phyloP scores from a whole-genome alignment of 2,329 filamentous ascomycete species.

The Coleophoma cylindrospora region DNA sequence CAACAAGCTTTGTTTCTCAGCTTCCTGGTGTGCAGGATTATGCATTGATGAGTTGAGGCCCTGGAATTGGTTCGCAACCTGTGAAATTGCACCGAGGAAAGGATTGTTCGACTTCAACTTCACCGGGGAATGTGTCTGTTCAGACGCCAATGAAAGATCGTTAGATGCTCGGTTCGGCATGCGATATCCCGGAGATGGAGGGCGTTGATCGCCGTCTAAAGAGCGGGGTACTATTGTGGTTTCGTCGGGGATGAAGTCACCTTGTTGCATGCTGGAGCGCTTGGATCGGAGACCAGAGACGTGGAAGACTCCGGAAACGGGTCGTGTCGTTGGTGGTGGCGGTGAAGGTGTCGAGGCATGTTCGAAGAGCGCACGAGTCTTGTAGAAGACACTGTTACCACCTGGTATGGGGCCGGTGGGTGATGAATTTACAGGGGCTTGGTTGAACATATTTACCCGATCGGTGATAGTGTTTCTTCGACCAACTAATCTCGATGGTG shows the following conservation, averaged over 20 bases:
- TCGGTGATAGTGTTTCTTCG: not conserved
- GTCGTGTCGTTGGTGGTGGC: not conserved
- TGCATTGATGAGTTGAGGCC: constrained; percentile 10
- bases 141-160: not conserved
- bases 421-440: not conserved
- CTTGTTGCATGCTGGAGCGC: constrained; percentile 6
- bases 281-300: constrained; percentile 1
- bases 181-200: constrained; percentile 11
- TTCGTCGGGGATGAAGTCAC: constrained; percentile 3
- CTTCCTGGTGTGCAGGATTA: constrained; percentile 9
- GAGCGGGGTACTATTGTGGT: constrained; percentile 5
- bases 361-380: constrained; percentile 22
- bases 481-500: not conserved
- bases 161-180: not conserved
- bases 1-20: not conserved
- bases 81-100: constrained; percentile 9
- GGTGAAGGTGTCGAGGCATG: constrained; percentile 7
- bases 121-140: not conserved
- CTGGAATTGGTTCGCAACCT: constrained; percentile 1
- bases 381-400: constrained; percentile 16
- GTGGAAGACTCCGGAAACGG: constrained; percentile 6
- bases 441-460: not conserved
- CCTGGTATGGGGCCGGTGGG: constrained; percentile 2
- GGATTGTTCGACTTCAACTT: constrained; percentile 2
- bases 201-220: constrained; percentile 10